Conservation (phyloP, 257 asterid species). For the Primulina tabacum region DNA sequence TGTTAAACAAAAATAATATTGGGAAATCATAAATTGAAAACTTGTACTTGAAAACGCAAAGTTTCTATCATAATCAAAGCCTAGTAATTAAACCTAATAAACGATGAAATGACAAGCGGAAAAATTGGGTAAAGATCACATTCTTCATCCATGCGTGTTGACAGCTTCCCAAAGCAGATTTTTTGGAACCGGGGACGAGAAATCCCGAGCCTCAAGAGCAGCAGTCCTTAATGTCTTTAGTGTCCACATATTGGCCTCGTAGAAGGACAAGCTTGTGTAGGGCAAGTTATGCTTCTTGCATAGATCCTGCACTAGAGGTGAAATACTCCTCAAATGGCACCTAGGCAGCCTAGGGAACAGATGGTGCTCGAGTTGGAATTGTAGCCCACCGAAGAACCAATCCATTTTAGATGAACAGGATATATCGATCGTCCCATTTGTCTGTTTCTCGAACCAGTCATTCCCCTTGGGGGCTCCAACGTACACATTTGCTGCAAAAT, state of each 20-base stretch:
- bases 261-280: slow-evolving; percentile 57
- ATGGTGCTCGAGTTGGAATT: slow-evolving; percentile 88
- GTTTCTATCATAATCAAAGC: slow-evolving; percentile 14
- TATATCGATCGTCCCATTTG: slow-evolving; percentile 77
- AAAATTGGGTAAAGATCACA: not conserved
- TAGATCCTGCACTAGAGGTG: slow-evolving; percentile 66
- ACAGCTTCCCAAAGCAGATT: slow-evolving; percentile 89
- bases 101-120: not conserved
- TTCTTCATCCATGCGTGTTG: slow-evolving; percentile 70
- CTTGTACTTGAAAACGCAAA: not conserved
- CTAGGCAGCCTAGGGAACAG: slow-evolving; percentile 90
- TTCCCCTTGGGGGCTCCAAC: slow-evolving; percentile 72
- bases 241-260: slow-evolving; percentile 64
- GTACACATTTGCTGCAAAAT: slow-evolving; percentile 72
- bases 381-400: slow-evolving; percentile 85
- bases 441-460: slow-evolving; percentile 90
- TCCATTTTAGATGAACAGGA: slow-evolving; percentile 65
- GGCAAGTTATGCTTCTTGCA: slow-evolving; percentile 83
- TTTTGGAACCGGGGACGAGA: slow-evolving; percentile 49
- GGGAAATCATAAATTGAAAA: not conserved
- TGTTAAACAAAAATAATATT: not conserved
- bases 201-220: slow-evolving; percentile 69
- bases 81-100: not conserved
- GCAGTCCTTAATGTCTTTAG: slow-evolving; percentile 58
- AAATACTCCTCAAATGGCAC: slow-evolving; percentile 63